phyloP scores from a whole-genome alignment of 2,329 filamentous ascomycete genomes.

The Penicillium sclerotigenum region DNA sequence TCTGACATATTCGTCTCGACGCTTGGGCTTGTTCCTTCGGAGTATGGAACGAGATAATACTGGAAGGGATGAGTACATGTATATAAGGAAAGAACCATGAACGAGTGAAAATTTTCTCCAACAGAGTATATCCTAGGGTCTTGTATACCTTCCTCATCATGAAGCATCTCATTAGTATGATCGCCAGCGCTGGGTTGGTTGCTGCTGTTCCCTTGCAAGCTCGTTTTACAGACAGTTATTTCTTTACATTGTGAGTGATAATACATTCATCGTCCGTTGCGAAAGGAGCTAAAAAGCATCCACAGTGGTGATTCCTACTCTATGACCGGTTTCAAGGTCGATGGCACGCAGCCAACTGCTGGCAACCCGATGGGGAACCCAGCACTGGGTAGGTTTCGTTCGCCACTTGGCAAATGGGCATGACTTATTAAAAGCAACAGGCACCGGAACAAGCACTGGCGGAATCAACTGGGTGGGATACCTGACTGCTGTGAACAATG shows the following conservation, averaged over 20 bases:
- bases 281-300: background rate
- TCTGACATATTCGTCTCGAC: background rate
- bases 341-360: constrained; percentile 50
- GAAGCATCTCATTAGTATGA: constrained; percentile 8
- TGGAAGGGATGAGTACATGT: background rate
- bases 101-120: background rate
- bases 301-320: constrained; percentile 59
- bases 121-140: background rate
- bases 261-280: no score
- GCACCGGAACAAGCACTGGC: constrained; percentile 49
- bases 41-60: background rate
- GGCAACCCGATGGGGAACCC: constrained; percentile 63
- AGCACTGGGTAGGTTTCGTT: constrained; percentile 23
- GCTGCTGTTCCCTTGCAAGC: constrained; percentile 18
- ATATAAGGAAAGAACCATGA: background rate
- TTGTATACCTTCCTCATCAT: background rate
- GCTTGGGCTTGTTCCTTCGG: background rate
- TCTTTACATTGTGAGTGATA: constrained; percentile 43
- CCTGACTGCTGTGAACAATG: constrained; percentile 49
- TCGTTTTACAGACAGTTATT: constrained; percentile 27
- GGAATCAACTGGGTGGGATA: constrained; percentile 55
- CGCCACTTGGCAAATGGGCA: background rate
- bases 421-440: constrained; percentile 28
- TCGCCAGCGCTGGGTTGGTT: constrained; percentile 14
- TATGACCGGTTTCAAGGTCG: constrained; percentile 57